Evolutionary conservation across 768 basidiomycete genomes (phyloP), one percentile per base, ranked within the genome.

Genomic region (Suillus luteus): DNA sequence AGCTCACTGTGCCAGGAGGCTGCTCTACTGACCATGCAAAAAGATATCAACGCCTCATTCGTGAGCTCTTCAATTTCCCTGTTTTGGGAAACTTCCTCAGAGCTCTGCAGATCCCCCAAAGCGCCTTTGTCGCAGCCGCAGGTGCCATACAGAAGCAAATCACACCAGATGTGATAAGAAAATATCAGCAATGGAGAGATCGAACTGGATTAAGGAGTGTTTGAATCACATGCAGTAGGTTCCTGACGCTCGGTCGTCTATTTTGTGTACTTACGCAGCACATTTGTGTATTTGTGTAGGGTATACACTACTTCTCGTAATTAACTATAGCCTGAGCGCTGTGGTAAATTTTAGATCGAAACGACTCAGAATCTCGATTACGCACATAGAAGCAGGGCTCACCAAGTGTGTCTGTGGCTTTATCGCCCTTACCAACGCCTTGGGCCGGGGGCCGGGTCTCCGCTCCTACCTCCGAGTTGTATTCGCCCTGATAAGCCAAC

Each of bases 1-100:
- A 83, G 86, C 7, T 88, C 91, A 10, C 83, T 99, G 51, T 99
- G 96, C 73, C 97, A 99, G 77, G 96, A 99, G 75, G 97, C 97
- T 4, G 97, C 96, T 0, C 75, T 99, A 66, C 73, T 90, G 61
- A 92, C 95, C 0, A 99, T 99, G 97, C 88, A 92, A 67, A 82
- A 85, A 60, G 85, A 98, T 74, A 88, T 98, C 41, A 75, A 92
- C 64, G 87, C 93, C 3, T 82, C 86, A 52, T 83, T 80, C 69
- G 96, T 96, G 67, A 71, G 92, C 54, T 52, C 8, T 46, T 44
- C 38, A 38, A 38, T 38, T 22, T 61, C 35, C 46, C 64, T 55
- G 14, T 1, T 14, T 22, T 24, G 35, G 31, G 35, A 1, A 22
- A n/a, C 38, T 33, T 44, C 57, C 41, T 67, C 46, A 60, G 46